Percentiles rank a stretch among this genome's conserved stretches.
These are phyloP conservation scores for Botrytis paeoniae DNA, from an alignment of 2,329 filamentous ascomycete genomes.

Conservation along the genomic window DNA sequence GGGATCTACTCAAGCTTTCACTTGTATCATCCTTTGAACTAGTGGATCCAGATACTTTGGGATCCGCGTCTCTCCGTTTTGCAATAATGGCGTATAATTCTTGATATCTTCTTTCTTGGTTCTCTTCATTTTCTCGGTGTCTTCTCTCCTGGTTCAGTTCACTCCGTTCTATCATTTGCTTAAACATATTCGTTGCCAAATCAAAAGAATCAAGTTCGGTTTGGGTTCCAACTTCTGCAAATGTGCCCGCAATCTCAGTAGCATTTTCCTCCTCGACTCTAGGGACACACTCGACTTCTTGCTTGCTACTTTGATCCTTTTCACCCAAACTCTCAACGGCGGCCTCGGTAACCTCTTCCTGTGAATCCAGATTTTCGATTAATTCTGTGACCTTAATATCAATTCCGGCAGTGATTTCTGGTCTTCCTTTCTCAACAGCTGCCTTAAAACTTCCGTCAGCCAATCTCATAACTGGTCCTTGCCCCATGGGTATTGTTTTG, in stretches of 20 bases:
- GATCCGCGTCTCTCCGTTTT: neutral
- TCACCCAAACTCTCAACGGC: neutral
- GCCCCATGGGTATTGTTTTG: neutral
- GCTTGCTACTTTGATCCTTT: neutral
- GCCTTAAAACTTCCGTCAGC: neutral
- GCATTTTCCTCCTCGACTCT: neutral
- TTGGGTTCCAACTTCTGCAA: neutral
- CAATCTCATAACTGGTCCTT: neutral
- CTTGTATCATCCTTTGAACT: neutral
- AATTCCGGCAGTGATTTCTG: fast-evolving
- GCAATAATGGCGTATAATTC: neutral
- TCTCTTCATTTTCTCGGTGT: neutral
- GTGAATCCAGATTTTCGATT: neutral
- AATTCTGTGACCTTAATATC: neutral
- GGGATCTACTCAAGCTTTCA: neutral
- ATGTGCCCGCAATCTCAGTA: neutral
- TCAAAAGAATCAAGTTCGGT: neutral
- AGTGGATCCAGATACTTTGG: fast-evolving
- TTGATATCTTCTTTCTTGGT: neutral
- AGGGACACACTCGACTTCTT: neutral
- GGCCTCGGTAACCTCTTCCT: neutral
- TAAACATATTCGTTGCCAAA: neutral
- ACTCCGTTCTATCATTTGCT: neutral
- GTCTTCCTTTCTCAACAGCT: neutral
- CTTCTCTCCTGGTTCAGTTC: neutral